Evolutionary conservation across 2,329 filamentous ascomycete species (phyloP), one percentile per base, ranked within the genome.

Genomic region (Aureobasidium leucospermi): DNA sequence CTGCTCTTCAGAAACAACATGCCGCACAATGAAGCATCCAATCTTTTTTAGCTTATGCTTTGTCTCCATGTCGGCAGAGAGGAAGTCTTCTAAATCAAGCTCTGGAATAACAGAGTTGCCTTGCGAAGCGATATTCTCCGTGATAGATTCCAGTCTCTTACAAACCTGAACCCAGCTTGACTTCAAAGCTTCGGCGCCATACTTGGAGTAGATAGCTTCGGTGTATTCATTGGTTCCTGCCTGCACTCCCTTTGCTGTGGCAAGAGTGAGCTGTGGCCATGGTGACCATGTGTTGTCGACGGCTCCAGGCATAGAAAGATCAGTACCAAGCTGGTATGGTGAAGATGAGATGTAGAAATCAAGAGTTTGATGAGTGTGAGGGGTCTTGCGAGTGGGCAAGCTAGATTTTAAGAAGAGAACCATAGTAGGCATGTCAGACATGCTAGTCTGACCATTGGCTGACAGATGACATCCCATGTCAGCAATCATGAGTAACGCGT

Each of bases 111-210:
- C 39, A 10, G 23, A 36, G 29, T 41, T 46, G 16, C 34, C 42
- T 6, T 41, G 39, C 15, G 13, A 48, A 23, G 23, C 38, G 16
- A 60, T 58, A 2, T 31, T 63, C 9, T 49, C 65, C 58, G 74
- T 74, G 61, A 49, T 15, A 19, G n/a, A 28, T 10, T 57, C 13
- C 7, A 60, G 38, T 23, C 16, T 42, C 10, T 36, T 16, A 31
- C 53, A 58, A n/a, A 46, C 43, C 13, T 58, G 28, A 6, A 46
- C 8, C 53, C 53, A 58, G 15, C 48, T 52, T 31, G 10, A n/a
- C 36, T 52, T 52, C 48, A 52, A 31, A 19, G 36, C 34, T 31
- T 41, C 36, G 15, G 48, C 34, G 19, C 36, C 48, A 31, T 52
- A 52, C 11, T 16, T 41, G 23, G 16, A 19, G 2, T 34, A n/a